These are phyloP conservation scores for Diaporthe citriasiana DNA, from an alignment of 2,329 filamentous ascomycete species.

Conservation along the genomic window DNA sequence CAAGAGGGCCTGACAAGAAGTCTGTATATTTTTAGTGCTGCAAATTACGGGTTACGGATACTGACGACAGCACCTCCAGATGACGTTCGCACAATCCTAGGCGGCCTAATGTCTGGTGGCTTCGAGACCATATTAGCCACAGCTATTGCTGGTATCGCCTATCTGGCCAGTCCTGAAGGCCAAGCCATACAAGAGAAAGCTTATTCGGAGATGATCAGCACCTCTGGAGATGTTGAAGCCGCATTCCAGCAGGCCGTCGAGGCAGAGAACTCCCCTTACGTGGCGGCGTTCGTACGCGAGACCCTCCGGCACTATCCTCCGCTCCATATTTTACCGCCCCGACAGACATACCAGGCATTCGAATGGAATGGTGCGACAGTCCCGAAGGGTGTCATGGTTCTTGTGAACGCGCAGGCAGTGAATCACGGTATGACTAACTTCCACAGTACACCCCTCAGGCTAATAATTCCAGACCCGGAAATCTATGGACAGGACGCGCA, in stretches of 20 bases:
- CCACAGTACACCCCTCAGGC: not conserved
- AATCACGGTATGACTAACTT: slow-evolving; percentile 7
- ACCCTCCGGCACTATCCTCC: slow-evolving; percentile 44
- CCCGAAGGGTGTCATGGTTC: slow-evolving; percentile 36
- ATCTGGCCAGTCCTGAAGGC: slow-evolving; percentile 42
- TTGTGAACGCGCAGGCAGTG: slow-evolving; percentile 24
- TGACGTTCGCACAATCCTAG: slow-evolving; percentile 45
- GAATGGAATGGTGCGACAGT: slow-evolving; percentile 21
- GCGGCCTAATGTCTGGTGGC: slow-evolving; percentile 46
- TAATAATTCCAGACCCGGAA: not conserved
- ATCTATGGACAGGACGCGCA: slow-evolving; percentile 25
- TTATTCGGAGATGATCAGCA: slow-evolving; percentile 42
- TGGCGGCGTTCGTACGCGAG: slow-evolving; percentile 43
- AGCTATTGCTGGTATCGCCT: slow-evolving; percentile 45
- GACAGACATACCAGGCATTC: slow-evolving; percentile 33
- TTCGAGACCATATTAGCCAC: slow-evolving; percentile 46
- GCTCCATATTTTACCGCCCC: slow-evolving; percentile 32
- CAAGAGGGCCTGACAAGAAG: slow-evolving; percentile 19
- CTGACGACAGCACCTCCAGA: slow-evolving; percentile 10
- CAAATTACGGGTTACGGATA: not conserved
- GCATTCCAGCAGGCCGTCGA: slow-evolving; percentile 33
- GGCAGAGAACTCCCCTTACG: slow-evolving; percentile 43
- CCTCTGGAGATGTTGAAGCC: slow-evolving; percentile 3
- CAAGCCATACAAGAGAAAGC: slow-evolving; percentile 42
- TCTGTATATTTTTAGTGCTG: not conserved